Conservation (phyloP, 169 alveolate species). For the Plasmodium coatneyi region DNA sequence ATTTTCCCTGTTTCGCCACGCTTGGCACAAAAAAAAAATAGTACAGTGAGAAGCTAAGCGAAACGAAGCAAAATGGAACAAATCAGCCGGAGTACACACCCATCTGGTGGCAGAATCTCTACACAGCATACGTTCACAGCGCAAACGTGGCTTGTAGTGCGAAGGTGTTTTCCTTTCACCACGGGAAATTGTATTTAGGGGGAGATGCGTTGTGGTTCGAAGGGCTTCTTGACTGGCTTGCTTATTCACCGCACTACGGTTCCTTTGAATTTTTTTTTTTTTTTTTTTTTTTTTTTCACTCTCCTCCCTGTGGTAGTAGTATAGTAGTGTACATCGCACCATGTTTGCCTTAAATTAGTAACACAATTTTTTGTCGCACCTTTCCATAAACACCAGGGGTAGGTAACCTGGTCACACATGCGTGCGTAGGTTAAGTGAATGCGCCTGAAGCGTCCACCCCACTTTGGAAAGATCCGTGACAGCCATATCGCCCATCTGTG, state of each 20-base stretch:
- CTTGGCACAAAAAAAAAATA: not conserved
- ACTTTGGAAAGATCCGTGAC: not conserved
- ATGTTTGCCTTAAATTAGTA: not conserved
- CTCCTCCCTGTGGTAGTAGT: conserved; percentile 9
- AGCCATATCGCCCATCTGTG: not conserved
- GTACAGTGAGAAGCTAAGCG: not conserved
- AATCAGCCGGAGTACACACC: not conserved
- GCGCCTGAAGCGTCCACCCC: not conserved
- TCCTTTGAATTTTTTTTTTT: conserved; percentile 1
- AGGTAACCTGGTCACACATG: not conserved
- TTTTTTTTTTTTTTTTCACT: not conserved
- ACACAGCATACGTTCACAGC: not conserved
- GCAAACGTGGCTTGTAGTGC: not conserved
- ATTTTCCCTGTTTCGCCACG: not conserved
- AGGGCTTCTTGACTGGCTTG: not conserved
- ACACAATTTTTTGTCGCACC: not conserved
- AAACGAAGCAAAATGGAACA: not conserved
- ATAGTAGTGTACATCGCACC: not conserved
- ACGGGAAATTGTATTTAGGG: not conserved
- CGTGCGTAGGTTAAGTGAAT: not conserved
- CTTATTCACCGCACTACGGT: not conserved
- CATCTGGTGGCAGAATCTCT: not conserved
- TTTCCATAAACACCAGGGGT: not conserved
- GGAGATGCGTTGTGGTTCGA: not conserved
- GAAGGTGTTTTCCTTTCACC: not conserved